These are phyloP conservation scores for Oidium heveae DNA, from an alignment of 2,329 filamentous ascomycete species.

Conservation along the genomic window DNA sequence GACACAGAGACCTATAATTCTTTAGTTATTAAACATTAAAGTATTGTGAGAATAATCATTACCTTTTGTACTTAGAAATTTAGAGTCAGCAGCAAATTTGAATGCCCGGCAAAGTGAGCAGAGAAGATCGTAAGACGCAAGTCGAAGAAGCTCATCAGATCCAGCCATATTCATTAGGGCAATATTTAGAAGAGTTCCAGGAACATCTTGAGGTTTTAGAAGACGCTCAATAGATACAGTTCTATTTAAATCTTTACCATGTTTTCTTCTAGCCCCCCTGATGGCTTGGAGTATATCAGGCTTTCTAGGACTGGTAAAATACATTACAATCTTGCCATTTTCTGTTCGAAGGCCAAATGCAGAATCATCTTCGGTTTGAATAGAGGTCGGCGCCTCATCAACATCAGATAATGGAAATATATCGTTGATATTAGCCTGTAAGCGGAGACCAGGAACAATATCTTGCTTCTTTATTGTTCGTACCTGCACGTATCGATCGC, in stretches of 20 bases:
- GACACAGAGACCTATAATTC: conserved; percentile 28
- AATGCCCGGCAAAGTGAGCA: conserved; percentile 42
- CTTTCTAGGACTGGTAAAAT: conserved; percentile 41
- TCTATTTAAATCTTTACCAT: conserved; percentile 34
- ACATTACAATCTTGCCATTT: conserved; percentile 46
- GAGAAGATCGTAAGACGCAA: conserved; percentile 42
- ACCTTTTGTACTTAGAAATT: conserved; percentile 37
- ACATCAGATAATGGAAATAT: conserved; percentile 43
- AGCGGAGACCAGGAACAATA: conserved; percentile 32
- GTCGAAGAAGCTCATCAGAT: conserved; percentile 29
- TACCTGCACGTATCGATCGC: conserved; percentile 43
- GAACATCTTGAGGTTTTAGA: conserved; percentile 44
- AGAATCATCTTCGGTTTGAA: conserved; percentile 38
- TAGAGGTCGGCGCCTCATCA: conserved; percentile 38
- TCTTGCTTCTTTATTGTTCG: conserved; percentile 45
- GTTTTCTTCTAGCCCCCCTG: conserved; percentile 34
- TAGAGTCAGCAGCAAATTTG: conserved; percentile 35
- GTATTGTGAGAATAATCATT: conserved; percentile 4
- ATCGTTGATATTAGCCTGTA: conserved; percentile 41
- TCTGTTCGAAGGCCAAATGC: conserved; percentile 42
- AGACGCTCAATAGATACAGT: conserved; percentile 38
- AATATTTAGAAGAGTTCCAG: conserved; percentile 41
- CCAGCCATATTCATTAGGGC: conserved; percentile 41
- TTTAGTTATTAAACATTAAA: conserved; percentile 2
- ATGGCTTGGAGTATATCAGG: conserved; percentile 37